Percentiles rank a stretch among this genome's conserved stretches.
Conservation (phyloP, 768 basidiomycete species). For the Boletus huronensis region DNA sequence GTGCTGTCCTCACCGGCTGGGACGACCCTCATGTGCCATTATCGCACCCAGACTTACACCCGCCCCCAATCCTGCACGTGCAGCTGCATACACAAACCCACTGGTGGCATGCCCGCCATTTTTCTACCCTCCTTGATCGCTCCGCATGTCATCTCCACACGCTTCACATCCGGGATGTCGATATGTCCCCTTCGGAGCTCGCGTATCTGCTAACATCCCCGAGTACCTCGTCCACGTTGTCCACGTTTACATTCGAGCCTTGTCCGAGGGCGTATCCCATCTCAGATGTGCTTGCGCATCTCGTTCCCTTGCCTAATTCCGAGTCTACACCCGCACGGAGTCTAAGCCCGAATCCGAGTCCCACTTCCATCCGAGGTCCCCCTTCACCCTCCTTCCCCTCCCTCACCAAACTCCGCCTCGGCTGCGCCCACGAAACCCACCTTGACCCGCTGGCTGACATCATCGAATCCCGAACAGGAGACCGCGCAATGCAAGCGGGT, state of each 20-base stretch:
- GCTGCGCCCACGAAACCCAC: slow-evolving; percentile 21
- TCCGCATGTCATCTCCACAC: slow-evolving; percentile 19
- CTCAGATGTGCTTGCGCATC: slow-evolving; percentile 17
- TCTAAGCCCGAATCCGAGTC: background rate
- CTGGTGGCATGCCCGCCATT: slow-evolving; percentile 24
- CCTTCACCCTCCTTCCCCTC: slow-evolving; percentile 8
- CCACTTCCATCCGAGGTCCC: background rate
- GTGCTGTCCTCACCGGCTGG: slow-evolving; percentile 21
- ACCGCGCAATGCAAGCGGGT: slow-evolving; percentile 4
- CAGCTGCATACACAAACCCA: background rate
- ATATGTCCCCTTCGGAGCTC: slow-evolving; percentile 23
- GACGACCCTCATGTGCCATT: background rate
- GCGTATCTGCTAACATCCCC: slow-evolving; percentile 18
- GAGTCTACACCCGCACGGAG: background rate
- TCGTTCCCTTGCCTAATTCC: background rate
- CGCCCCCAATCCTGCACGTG: background rate
- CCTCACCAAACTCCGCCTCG: slow-evolving; percentile 19
- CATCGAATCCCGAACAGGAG: slow-evolving; percentile 18
- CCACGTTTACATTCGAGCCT: slow-evolving; percentile 24
- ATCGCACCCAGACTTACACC: slow-evolving; percentile 13
- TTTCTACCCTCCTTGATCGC: slow-evolving; percentile 22
- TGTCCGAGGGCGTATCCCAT: slow-evolving; percentile 17
- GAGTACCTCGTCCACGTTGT: slow-evolving; percentile 13
- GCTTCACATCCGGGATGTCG: slow-evolving; percentile 19
- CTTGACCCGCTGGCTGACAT: slow-evolving; percentile 15